Conservation (phyloP, 208 protist species). For the Leishmania arabica region DNA sequence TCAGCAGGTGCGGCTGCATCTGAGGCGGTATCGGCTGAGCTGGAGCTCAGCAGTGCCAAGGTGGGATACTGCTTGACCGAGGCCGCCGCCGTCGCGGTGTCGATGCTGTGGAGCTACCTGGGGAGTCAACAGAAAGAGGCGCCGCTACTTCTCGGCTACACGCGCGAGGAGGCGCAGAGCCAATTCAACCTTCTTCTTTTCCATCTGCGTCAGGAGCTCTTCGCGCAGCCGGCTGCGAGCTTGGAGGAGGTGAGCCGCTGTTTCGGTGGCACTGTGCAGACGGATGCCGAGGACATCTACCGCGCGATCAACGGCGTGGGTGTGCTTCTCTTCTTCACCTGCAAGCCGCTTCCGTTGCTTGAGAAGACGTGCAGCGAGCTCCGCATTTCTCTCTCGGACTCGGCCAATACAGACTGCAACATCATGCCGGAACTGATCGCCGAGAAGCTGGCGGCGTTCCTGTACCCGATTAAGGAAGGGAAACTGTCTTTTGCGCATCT, state of each 20-base stretch:
- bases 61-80: constrained; percentile 48
- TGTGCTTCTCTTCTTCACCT: constrained; percentile 57
- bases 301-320: constrained; percentile 55
- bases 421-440: constrained; percentile 57
- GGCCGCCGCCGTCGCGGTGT: constrained; percentile 41
- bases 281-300: constrained; percentile 52
- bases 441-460: constrained; percentile 60
- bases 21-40: constrained; percentile 1
- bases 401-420: constrained; percentile 48
- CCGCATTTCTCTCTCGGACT: constrained; percentile 53
- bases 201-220: constrained; percentile 53
- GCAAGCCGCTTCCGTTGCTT: constrained; percentile 36
- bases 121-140: constrained; percentile 27
- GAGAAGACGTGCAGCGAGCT: constrained; percentile 55
- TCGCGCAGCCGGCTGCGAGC: constrained; percentile 34
- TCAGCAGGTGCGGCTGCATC: background rate
- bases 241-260: constrained; percentile 42
- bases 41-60: constrained; percentile 33
- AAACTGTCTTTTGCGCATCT: constrained; percentile 45
- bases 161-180: constrained; percentile 32
- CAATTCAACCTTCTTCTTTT: constrained; percentile 41
- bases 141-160: constrained; percentile 28
- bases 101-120: constrained; percentile 47
- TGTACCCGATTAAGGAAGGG: constrained; percentile 48
- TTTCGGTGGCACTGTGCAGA: constrained; percentile 29